phyloP scores from a whole-genome alignment of 768 basidiomycete species.

The Lyophyllum shimeji region DNA sequence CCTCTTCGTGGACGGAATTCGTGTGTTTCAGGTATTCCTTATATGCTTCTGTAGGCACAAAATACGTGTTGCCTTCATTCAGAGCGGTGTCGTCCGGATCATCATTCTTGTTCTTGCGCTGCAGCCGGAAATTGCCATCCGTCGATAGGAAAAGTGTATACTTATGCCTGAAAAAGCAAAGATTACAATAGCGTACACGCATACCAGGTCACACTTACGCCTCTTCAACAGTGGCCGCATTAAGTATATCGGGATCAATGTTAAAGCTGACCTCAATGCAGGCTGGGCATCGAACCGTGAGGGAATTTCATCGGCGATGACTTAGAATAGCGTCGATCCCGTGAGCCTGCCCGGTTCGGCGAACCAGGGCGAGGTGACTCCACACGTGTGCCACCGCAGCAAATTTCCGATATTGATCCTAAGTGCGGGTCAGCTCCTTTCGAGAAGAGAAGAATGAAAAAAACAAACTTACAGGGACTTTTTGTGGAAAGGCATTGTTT shows the following conservation, averaged over 20 bases:
- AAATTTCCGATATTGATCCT: conserved; percentile 1
- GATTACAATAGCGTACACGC: neutral
- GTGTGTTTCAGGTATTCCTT: conserved; percentile 15
- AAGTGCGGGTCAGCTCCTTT: no score
- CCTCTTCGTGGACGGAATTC: neutral
- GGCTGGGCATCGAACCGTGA: conserved; percentile 2
- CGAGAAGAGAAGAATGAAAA: no score
- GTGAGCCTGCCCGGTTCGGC: neutral
- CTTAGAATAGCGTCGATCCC: neutral
- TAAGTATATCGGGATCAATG: neutral
- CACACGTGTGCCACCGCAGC: neutral
- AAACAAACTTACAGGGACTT: neutral
- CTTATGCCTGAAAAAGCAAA: conserved; percentile 17
- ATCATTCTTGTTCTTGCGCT: conserved; percentile 23
- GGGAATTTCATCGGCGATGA: neutral
- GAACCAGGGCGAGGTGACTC: neutral
- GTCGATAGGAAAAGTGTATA: conserved; percentile 25
- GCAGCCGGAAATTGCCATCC: conserved; percentile 27
- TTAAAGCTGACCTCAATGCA: conserved; percentile 3
- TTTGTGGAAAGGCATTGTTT: conserved; percentile 12
- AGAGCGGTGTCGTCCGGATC: conserved; percentile 29
- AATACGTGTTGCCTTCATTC: conserved; percentile 24
- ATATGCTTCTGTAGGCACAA: conserved; percentile 17
- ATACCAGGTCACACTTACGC: neutral
- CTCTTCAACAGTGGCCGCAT: neutral